Base-by-base conservation (phyloP, 2,329 filamentous ascomycete species). In the Penicillium sp. region DNA sequence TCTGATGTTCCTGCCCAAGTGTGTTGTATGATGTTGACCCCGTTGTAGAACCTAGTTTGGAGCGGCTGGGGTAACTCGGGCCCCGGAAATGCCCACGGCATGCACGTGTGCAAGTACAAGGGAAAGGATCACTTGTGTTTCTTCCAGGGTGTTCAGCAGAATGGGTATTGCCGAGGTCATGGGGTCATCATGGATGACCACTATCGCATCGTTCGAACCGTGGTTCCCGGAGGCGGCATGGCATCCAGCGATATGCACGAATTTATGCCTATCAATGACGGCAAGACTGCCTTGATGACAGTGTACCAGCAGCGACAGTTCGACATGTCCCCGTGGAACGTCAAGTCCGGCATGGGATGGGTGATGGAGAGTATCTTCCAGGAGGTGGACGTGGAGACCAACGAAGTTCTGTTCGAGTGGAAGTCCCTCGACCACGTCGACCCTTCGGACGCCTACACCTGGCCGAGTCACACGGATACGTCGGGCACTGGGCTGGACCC, bases 281-380 rank as follows among this genome's bases (percentile, higher is more conserved):
- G 75, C 38, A 66, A 64, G 48, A 63, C 62, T 7, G 69, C 69
- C 1, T 52, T 72, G 26, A 64, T 71, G 65, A 71, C 69, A 0
- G 62, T 71, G 6, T 72, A 72, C 51, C 68, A 71, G 48, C 69
- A 70, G 52, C 66, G 64, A 22, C 66, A 70, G 45, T 72, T 75
- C 56, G 75, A 78, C 51, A 67, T 78, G 64, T 75, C 69, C 4
- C 62, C 62, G 6, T 69, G 67, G 64, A 71, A 71, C 44, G 57
- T 70, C 44, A 63, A 67, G 41, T 62, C 66, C 7, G 74, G 74
- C 4, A 66, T 77, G 51, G 75, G 74, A 1, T 78, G 74, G 73
- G 61, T 78, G 31, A 73, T 77, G 55, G 72, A 77, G 59, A 74
- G 74, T 47, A 66, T 77, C 2, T 77, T 78, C 52, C 75, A 78